Base-by-base conservation (phyloP, 352 stramenopile genomes). In the Phytophthora cryptogea region DNA sequence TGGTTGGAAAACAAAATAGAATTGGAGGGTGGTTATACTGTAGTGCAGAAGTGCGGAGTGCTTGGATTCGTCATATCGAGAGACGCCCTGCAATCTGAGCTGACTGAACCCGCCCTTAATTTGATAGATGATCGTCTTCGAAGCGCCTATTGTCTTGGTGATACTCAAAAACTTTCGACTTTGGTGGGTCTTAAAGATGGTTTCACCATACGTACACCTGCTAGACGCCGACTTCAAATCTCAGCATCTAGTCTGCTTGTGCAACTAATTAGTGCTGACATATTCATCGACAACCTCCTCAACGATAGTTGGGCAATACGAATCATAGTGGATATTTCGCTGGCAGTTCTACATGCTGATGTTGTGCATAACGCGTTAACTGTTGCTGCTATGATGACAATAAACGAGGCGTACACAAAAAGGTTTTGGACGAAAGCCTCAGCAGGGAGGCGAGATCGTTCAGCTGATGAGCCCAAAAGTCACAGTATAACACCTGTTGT, bases 191-290 rank as follows among this genome's bases (percentile, higher is more conserved):
- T 30, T 8, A 8, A 33, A 46, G 23, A 42, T 16, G 32, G 20
- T 10, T 33, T 47, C 30, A 11, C 37, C 30, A 7, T n/a, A 14
- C 13, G 17, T 4, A 33, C 30, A 10, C 30, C 17, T 13, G 39
- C 17, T 20, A 59, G 52, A 33, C 52, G 33, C 10, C 40, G 39
- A 14, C 54, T 64, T 5, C 53, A 64, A 11, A 50, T 31, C 10
- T 68, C 60, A 35, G 45, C 60, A 44, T 47, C 48, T 13, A 39
- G 45, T 3, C 46, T 68, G 16, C 60, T 68, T 59, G 60, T 48
- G 6, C 45, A 58, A 32, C 32, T 68, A 13, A 43, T 39, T 4
- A 40, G 23, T 31, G 16, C 45, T 8, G 45, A 59, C 7, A 46
- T 43, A 39, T 68, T 68, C 23, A 40, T 68, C 10, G 40, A 64